Percentiles rank a stretch among this genome's conserved stretches.
These are phyloP conservation scores for Taxillus chinensis DNA, from an alignment of 164 flowering plant genomes.

Conservation along the genomic window DNA sequence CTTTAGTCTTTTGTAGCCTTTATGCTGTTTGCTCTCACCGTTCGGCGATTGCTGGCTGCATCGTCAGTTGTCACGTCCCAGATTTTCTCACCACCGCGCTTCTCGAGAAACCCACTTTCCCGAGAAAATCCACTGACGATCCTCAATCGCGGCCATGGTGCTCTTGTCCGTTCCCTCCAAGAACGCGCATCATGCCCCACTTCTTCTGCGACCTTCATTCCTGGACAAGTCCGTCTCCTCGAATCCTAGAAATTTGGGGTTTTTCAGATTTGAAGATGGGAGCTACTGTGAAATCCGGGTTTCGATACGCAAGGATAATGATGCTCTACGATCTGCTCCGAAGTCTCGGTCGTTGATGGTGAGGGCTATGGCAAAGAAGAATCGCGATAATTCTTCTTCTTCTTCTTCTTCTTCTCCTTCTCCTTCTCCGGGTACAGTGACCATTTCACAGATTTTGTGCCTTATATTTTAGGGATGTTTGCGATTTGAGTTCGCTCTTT, in stretches of 20 bases:
- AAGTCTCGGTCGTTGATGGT: not conserved
- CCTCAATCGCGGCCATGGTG: not conserved
- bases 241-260: conserved; percentile 1
- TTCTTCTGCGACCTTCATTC: not conserved
- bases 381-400: not conserved
- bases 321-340: not conserved
- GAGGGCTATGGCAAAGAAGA: not conserved
- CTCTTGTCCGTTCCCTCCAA: not conserved
- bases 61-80: too few relatives aligned
- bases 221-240: not conserved
- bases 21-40: too few relatives aligned
- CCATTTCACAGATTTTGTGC: not conserved
- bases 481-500: not conserved
- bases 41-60: too few relatives aligned
- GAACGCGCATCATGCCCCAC: not conserved
- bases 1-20: too few relatives aligned
- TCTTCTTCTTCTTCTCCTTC: not conserved
- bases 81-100: too few relatives aligned
- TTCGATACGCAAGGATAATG: not conserved
- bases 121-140: too few relatives aligned
- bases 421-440: not conserved
- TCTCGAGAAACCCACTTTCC: too few relatives aligned
- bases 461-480: not conserved
- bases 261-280: not conserved
- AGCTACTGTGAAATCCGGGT: not conserved